Conservation (phyloP, 495 filamentous ascomycete species). For the Penicillium chermesinum region DNA sequence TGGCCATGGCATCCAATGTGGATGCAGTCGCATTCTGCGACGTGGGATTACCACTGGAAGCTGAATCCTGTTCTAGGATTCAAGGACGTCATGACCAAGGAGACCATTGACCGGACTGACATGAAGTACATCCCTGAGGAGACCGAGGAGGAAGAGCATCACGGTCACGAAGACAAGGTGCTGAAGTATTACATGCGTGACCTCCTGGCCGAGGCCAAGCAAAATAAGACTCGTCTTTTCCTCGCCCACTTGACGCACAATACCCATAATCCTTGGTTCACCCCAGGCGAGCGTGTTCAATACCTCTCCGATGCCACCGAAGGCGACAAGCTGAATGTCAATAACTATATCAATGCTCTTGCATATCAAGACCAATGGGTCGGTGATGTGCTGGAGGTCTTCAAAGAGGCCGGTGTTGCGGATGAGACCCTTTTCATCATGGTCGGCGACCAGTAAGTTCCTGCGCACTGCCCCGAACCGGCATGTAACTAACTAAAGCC, state of each 20-base stretch:
- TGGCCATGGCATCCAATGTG: conserved; percentile 34
- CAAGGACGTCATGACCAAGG: conserved; percentile 23
- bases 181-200: conserved; percentile 36
- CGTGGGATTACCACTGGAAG: conserved; percentile 21
- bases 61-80: conserved; percentile 32
- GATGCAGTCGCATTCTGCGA: conserved; percentile 36
- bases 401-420: conserved; percentile 34
- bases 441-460: conserved; percentile 41
- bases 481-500: background rate
- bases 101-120: conserved; percentile 18
- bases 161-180: conserved; percentile 34
- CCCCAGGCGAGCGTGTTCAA: conserved; percentile 35
- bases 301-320: conserved; percentile 18
- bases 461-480: background rate
- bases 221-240: conserved; percentile 34
- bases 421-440: conserved; percentile 41
- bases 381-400: conserved; percentile 26
- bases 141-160: conserved; percentile 26
- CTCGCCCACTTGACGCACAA: conserved; percentile 40
- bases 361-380: conserved; percentile 38
- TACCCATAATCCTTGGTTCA: conserved; percentile 39
- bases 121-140: conserved; percentile 22
- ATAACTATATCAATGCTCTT: conserved; percentile 38
- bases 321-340: conserved; percentile 30
- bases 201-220: conserved; percentile 28